Percentiles rank a stretch among this genome's conserved stretches.
Conservation (phyloP, 495 filamentous ascomycete genomes). For the Hypoxylon subgilvum region DNA sequence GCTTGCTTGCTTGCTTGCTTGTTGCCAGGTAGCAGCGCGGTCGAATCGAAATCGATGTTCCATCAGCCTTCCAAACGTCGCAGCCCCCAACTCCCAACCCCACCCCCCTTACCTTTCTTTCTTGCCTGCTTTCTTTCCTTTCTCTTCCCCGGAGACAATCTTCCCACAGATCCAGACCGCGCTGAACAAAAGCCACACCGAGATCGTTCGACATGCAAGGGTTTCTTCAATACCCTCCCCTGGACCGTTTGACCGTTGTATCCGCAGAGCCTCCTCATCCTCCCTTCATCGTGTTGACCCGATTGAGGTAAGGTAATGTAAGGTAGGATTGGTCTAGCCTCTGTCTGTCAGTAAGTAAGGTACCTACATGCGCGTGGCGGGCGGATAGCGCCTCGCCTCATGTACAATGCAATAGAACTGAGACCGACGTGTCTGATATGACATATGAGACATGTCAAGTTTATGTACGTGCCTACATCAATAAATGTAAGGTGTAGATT, state of each 20-base stretch:
- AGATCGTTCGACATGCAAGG: neutral
- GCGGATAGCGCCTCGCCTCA: neutral
- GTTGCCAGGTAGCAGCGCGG: too few relatives aligned
- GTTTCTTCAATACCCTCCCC: neutral
- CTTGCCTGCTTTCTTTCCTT: neutral
- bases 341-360: neutral
- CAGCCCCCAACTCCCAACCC: neutral
- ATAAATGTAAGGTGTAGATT: too few relatives aligned
- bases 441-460: neutral
- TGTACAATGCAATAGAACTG: too few relatives aligned
- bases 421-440: neutral
- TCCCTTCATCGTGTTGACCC: too few relatives aligned
- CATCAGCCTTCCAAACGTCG: slow-evolving; percentile 20
- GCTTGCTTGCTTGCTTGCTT: too few relatives aligned
- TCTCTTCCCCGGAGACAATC: neutral
- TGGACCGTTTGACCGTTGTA: neutral
- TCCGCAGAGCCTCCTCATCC: neutral
- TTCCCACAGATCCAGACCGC: neutral
- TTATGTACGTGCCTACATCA: too few relatives aligned
- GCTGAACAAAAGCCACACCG: neutral
- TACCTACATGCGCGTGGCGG: too few relatives aligned
- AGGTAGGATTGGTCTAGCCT: neutral
- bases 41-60: slow-evolving; percentile 2
- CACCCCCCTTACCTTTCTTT: neutral
- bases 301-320: too few relatives aligned